Evolutionary conservation across 192 early-diverging fungal species (phyloP).

Genomic region (Linderina pennispora): DNA sequence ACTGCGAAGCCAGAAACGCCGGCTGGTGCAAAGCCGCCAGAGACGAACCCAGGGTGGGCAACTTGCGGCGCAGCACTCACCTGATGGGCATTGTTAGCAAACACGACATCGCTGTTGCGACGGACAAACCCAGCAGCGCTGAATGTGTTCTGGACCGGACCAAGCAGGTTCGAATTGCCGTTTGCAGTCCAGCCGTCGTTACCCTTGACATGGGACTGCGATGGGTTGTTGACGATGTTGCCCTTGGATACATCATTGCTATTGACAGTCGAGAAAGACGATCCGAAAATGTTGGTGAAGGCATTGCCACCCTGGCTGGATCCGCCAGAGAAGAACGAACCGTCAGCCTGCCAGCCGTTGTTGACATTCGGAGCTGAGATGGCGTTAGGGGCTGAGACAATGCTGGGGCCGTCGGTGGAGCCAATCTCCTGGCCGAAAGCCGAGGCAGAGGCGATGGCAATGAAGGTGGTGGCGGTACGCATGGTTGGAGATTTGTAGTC

Average conservation of each 20-base stretch:
- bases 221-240: conserved; percentile 46
- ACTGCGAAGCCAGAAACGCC: too few relatives aligned
- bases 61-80: conserved; percentile 1
- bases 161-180: conserved; percentile 35
- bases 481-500: too few relatives aligned
- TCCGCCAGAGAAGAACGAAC: conserved; percentile 17
- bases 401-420: conserved; percentile 25
- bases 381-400: conserved; percentile 30
- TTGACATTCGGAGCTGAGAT: conserved; percentile 44
- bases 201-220: conserved; percentile 21
- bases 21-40: too few relatives aligned
- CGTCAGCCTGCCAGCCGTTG: conserved; percentile 44
- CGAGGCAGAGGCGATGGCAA: conserved; percentile 17
- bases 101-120: conserved; percentile 35
- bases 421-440: conserved; percentile 36
- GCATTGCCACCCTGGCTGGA: conserved; percentile 8
- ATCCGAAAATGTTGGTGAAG: conserved; percentile 41
- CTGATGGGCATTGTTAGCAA: conserved; percentile 42
- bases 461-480: conserved; percentile 33
- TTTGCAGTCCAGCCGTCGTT: conserved; percentile 47
- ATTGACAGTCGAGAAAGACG: conserved; percentile 40
- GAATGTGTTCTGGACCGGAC: conserved; percentile 44
- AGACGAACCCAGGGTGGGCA: too few relatives aligned
- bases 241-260: conserved; percentile 39
- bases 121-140: conserved; percentile 14